Evolutionary conservation across 768 basidiomycete species (phyloP).

Genomic region (Pisolithus marmoratus): DNA sequence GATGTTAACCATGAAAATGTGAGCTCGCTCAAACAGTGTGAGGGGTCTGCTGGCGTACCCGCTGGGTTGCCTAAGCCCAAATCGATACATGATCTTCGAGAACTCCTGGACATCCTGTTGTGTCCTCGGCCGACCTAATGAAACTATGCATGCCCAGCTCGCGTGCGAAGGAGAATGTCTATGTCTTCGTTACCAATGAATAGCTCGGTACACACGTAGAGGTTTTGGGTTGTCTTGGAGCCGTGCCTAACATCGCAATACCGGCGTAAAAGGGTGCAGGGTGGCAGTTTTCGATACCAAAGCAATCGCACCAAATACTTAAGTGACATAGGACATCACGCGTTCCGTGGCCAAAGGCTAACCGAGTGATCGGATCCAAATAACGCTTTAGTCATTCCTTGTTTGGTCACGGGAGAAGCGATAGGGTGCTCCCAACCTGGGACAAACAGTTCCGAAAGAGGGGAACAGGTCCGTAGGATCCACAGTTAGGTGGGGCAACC

Average conservation of each 20-base stretch:
- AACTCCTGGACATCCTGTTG: conserved; percentile 84
- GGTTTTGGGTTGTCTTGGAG: conserved; percentile 82
- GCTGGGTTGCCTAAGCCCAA: conserved; percentile 92
- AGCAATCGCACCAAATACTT: conserved; percentile 87
- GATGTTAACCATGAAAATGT: conserved; percentile 50
- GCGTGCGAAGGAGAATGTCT: conserved; percentile 83
- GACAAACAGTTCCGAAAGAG: too few relatives aligned
- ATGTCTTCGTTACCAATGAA: conserved; percentile 95
- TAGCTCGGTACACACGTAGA: conserved; percentile 96
- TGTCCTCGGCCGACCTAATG: conserved; percentile 91
- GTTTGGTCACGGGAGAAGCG: too few relatives aligned
- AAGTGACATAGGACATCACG: conserved; percentile 78
- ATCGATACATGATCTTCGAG: conserved; percentile 81
- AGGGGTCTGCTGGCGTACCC: conserved; percentile 41
- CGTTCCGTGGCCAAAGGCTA: conserved; percentile 95
- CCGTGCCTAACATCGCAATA: conserved; percentile 82
- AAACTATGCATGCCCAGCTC: conserved; percentile 90
- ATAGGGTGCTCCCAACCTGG: too few relatives aligned
- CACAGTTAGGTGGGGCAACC: too few relatives aligned
- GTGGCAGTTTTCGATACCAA: conserved; percentile 97
- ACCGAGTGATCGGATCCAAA: conserved; percentile 69
- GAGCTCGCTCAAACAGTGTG: not conserved
- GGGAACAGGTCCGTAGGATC: too few relatives aligned
- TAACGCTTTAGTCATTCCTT: conserved; percentile 94
- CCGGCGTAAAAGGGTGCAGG: conserved; percentile 96